phyloP scores from a whole-genome alignment of 1,284 basidiomycete genomes.

The Leccinum proximum region DNA sequence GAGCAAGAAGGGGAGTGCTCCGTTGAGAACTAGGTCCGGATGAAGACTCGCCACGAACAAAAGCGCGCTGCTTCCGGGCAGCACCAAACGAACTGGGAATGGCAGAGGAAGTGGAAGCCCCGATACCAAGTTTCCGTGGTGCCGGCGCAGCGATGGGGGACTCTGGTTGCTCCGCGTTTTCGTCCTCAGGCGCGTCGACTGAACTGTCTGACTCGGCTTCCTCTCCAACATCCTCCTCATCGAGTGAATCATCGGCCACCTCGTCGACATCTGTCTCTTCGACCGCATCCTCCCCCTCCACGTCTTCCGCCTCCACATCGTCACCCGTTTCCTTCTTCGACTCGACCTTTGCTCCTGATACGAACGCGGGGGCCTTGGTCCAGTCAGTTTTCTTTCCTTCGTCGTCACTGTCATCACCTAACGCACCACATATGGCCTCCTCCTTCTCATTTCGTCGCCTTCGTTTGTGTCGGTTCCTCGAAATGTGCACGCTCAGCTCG shows the following conservation, averaged over 20 bases:
- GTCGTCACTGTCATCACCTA: constrained; percentile 74
- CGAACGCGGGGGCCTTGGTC: constrained; percentile 82
- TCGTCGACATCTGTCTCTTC: constrained; percentile 38
- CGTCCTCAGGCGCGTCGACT: constrained; percentile 33
- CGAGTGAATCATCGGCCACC: constrained; percentile 42
- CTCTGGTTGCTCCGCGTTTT: constrained; percentile 45
- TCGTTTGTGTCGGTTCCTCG: constrained; percentile 70
- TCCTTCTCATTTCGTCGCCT: constrained; percentile 68
- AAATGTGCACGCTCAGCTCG: constrained; percentile 79
- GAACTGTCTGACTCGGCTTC: constrained; percentile 35
- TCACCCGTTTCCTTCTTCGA: constrained; percentile 42
- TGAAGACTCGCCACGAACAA: constrained; percentile 49
- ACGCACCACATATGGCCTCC: constrained; percentile 81
- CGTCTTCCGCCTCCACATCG: constrained; percentile 35
- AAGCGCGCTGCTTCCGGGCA: constrained; percentile 44
- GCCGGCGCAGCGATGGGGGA: constrained; percentile 28
- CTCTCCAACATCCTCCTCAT: constrained; percentile 11
- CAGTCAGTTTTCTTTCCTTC: constrained; percentile 55
- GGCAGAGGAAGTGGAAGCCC: constrained; percentile 16
- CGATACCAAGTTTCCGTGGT: constrained; percentile 25
- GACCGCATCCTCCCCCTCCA: constrained; percentile 34
- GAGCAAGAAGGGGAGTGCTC: constrained; percentile 51
- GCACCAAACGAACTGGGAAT: constrained; percentile 46
- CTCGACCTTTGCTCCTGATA: constrained; percentile 54
- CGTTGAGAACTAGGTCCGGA: constrained; percentile 40